Evolutionary conservation across 192 early-diverging fungal genomes (phyloP), one percentile per base, ranked within the genome.

Genomic region (Linnemannia schmuckeri): DNA sequence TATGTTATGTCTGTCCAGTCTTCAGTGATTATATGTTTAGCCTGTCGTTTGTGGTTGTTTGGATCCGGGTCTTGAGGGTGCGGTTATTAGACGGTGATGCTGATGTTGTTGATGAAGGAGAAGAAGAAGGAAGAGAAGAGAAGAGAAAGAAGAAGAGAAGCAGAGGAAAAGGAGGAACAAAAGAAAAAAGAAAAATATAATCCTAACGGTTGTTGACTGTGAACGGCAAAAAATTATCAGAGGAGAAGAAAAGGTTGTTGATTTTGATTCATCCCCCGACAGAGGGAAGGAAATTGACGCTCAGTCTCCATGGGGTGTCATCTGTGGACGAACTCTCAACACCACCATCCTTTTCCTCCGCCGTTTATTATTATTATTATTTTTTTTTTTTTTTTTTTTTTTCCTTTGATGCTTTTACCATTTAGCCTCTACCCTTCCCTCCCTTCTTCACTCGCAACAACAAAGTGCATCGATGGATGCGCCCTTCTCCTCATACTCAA

Each of bases 241-340:
- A 13, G 12, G 10, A 66, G 15, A 15, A 66, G 15, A 66, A 66
- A 66, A 33, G 3, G 61, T 33, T 33, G 12, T 66, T 30, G 61
- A 4, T 33, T 33, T 18, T 20, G 47, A 33, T 66, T 66, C 61
- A 66, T 22, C 7, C 10, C 13, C 44, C 18, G 30, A 61, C 33
- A 61, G 37, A 75, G 12, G 12, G 15, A 18, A 9, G 40, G 12
- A 74, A 52, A 27, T 44, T 27, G 41, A 6, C 12, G 22, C 38
- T 42, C 70, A 41, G 61, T 37, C 30, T 76, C 74, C 35, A 52
- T 76, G 35, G 63, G 33, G 54, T 38, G 42, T 52, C 54, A 37
- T 41, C 47, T 76, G 46, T 20, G 15, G 54, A 55, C 17, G 18
- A 49, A 54, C 9, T 0, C 18, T 37, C 74, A 55, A 61, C 74